A percentile compares a stretch with the other conserved stretches of the same genome.
Conservation (phyloP, 2,329 filamentous ascomycete species). For the Didymella keratinophila region DNA sequence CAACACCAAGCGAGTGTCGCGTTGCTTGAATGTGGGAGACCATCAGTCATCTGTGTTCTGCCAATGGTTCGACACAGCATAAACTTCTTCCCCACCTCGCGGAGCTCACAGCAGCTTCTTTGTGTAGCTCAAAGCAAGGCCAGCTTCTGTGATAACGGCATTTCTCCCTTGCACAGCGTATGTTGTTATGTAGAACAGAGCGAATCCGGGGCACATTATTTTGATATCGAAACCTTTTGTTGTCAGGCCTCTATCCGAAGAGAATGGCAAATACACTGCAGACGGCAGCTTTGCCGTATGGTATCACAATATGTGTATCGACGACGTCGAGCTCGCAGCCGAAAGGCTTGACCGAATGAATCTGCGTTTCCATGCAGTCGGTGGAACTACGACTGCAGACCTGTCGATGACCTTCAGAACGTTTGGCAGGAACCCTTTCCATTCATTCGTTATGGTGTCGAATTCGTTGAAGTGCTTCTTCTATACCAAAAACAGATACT, state of each 20-base stretch:
- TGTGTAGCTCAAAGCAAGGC: too few relatives aligned
- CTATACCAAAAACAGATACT: background rate
- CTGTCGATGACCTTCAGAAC: background rate
- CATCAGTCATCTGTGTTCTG: too few relatives aligned
- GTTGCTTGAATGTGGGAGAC: too few relatives aligned
- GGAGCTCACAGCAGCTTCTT: too few relatives aligned
- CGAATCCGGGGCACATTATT: too few relatives aligned
- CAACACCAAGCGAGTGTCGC: too few relatives aligned
- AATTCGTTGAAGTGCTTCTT: background rate
- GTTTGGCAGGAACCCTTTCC: background rate
- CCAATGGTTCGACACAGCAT: too few relatives aligned
- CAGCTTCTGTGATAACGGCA: too few relatives aligned
- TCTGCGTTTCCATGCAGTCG: background rate
- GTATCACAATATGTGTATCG: slow-evolving; percentile 6
- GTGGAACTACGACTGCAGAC: background rate
- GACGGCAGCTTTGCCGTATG: slow-evolving; percentile 7
- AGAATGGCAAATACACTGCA: background rate
- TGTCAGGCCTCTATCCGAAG: background rate
- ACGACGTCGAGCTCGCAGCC: background rate
- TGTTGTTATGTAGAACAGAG: too few relatives aligned
- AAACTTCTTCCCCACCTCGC: too few relatives aligned
- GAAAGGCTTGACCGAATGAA: background rate
- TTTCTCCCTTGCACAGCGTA: too few relatives aligned
- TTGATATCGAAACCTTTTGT: too few relatives aligned
- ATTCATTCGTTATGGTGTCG: background rate